Evolutionary conservation across 2,329 filamentous ascomycete species (phyloP).

Genomic region (Pseudogymnoascus sp.): DNA sequence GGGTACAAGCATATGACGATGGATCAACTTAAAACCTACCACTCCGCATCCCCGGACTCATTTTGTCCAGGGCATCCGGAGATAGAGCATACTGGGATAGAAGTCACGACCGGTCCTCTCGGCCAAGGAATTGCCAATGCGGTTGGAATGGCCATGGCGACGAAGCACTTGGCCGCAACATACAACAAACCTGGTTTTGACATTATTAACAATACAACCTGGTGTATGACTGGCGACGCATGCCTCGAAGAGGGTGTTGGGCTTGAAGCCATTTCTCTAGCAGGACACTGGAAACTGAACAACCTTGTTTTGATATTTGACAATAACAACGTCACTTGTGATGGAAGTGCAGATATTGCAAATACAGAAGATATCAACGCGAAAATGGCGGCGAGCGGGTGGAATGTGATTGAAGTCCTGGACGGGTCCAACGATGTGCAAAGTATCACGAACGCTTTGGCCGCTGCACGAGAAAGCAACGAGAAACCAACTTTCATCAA

Average conservation of each 20-base stretch:
- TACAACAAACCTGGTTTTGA: constrained; percentile 37
- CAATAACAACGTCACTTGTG: constrained; percentile 42
- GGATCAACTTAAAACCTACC: not conserved
- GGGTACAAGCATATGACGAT: not conserved
- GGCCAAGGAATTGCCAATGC: constrained; percentile 26
- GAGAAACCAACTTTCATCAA: constrained; percentile 43
- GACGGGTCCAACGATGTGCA: constrained; percentile 26
- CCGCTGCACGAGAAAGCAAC: constrained; percentile 28
- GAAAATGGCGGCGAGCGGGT: constrained; percentile 40
- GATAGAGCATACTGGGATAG: constrained; percentile 16
- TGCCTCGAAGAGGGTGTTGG: constrained; percentile 41
- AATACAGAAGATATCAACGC: constrained; percentile 40
- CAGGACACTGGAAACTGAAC: constrained; percentile 33
- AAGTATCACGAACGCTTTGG: constrained; percentile 19
- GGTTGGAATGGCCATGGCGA: constrained; percentile 34
- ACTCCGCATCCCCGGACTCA: not conserved
- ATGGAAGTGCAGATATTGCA: constrained; percentile 36
- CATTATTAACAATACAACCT: constrained; percentile 36
- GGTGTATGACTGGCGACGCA: constrained; percentile 40
- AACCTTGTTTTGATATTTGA: constrained; percentile 41
- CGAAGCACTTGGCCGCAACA: constrained; percentile 36
- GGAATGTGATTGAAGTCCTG: constrained; percentile 37
- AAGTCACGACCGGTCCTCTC: constrained; percentile 44
- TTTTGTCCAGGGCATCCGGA: not conserved
- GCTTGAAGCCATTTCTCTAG: constrained; percentile 38